Evolutionary conservation across 495 filamentous ascomycete genomes (phyloP).

Genomic region (Aspergillus diversus): DNA sequence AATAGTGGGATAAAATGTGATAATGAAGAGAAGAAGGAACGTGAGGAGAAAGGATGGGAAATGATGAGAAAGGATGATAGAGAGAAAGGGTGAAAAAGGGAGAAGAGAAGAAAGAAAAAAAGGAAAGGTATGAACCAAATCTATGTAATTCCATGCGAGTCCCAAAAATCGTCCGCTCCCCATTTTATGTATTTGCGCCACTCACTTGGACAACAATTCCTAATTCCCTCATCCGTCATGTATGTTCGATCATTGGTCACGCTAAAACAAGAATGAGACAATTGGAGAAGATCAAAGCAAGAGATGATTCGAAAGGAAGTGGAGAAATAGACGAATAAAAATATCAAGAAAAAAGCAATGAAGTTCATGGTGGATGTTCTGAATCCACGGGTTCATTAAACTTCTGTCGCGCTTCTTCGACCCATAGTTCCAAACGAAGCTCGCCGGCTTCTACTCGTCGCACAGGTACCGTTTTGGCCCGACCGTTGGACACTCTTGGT

Average conservation of each 20-base stretch:
- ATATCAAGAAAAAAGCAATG: conserved; percentile 17
- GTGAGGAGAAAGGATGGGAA: conserved; percentile 21
- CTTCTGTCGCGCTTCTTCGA: conserved; percentile 60
- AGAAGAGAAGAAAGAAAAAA: conserved; percentile 17
- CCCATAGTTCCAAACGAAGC: conserved; percentile 58
- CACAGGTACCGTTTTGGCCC: conserved; percentile 56
- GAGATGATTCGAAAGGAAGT: conserved; percentile 23
- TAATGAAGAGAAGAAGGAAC: conserved; percentile 19
- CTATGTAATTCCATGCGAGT: conserved; percentile 54
- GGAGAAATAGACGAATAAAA: conserved; percentile 28
- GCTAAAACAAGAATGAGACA: conserved; percentile 53
- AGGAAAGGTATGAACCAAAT: conserved; percentile 47
- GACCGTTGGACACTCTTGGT: conserved; percentile 46
- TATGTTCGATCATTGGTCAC: conserved; percentile 55
- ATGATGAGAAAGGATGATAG: conserved; percentile 11
- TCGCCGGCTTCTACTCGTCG: conserved; percentile 58
- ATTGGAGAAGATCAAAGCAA: conserved; percentile 33
- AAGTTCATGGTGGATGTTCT: conserved; percentile 43
- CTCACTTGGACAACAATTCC: conserved; percentile 45
- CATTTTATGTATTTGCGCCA: conserved; percentile 53
- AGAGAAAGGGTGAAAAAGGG: conserved; percentile 13
- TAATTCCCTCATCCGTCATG: conserved; percentile 51
- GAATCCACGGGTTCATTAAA: conserved; percentile 54
- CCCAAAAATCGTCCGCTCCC: conserved; percentile 50
- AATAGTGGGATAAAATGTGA: conserved; percentile 9